Evolutionary conservation across 1,284 basidiomycete species (phyloP), one percentile per base, ranked within the genome.

Genomic region (Athelia psychrophila): DNA sequence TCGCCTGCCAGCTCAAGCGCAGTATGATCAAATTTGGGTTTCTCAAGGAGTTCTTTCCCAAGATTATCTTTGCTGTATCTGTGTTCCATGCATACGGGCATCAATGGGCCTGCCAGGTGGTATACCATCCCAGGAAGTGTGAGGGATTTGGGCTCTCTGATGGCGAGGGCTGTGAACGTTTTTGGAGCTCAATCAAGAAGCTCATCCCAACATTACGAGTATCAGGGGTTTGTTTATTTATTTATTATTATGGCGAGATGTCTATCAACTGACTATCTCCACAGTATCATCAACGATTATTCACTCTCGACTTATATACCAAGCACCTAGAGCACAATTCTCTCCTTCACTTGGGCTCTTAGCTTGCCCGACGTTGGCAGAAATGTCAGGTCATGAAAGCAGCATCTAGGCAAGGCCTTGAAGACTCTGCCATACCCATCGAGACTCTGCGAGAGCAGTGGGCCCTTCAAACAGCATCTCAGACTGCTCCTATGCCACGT

Each of bases 81-180:
- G 55, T 61, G 3, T 58, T 63, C 35, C 61, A 63, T 48, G 56
- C 59, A 2, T 63, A 60, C 48, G 61, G 58, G 10, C 61, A 63
- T 47, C 52, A 63, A 38, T 63, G 60, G 59, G 33, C 59, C 16
- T 62, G 61, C 44, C 61, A 63, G 44, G 18, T 62, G 9, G 40
- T 58, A 15, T 65, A 62, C 47, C 56, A 64, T 44, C 63, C 63
- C 5, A 20, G 59, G 2, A 60, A 58, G 51, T 33, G 51, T 13
- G 4, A 18, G 18, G 56, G 56, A 12, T 61, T 62, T 52, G 63
- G 62, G 3, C 49, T 62, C 2, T 49, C 58, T 20, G 58, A 64
- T 52, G 62, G 63, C 3, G 58, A 64, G 46, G 62, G 63, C 2
- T 57, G 58, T 38, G 62, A 64, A 48, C 47, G 56, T 5, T 50